phyloP scores from a whole-genome alignment of 2,329 filamentous ascomycete species.

The Colletotrichum tofieldiae region DNA sequence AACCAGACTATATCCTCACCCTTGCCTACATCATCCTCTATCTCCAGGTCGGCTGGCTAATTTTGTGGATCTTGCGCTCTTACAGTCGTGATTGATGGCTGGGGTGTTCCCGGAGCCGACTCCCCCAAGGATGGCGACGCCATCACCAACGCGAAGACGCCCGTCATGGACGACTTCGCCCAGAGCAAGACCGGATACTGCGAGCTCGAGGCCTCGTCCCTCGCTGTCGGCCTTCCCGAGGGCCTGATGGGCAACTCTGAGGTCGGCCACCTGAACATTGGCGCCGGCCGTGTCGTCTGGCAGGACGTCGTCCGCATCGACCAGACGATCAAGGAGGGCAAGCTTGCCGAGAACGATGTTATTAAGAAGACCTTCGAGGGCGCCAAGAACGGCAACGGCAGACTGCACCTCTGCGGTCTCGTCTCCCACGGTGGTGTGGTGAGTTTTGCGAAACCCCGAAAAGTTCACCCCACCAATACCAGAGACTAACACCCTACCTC shows the following conservation, averaged over 20 bases:
- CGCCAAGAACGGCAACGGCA: slow-evolving; percentile 90
- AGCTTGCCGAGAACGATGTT: slow-evolving; percentile 82
- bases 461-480: too few relatives aligned
- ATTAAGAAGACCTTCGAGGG: slow-evolving; percentile 83
- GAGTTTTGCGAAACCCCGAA: slow-evolving; percentile 50
- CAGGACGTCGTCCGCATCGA: slow-evolving; percentile 98
- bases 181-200: slow-evolving; percentile 88
- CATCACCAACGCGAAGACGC: slow-evolving; percentile 93
- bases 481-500: neutral
- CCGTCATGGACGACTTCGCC: slow-evolving; percentile 94
- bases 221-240: slow-evolving; percentile 95
- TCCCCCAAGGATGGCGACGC: slow-evolving; percentile 94
- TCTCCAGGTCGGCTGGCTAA: slow-evolving; percentile 73
- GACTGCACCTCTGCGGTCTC: slow-evolving; percentile 92
- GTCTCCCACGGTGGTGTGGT: slow-evolving; percentile 95
- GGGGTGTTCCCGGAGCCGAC: slow-evolving; percentile 87
- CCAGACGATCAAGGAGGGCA: slow-evolving; percentile 87
- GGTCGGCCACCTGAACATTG: slow-evolving; percentile 98
- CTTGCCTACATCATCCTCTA: slow-evolving; percentile 66
- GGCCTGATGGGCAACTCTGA: slow-evolving; percentile 99
- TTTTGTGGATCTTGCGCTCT: slow-evolving; percentile 66
- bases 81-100: slow-evolving; percentile 98
- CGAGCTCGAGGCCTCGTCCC: slow-evolving; percentile 94
- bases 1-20: slow-evolving; percentile 45
- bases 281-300: slow-evolving; percentile 97